Percentiles rank a stretch among this genome's conserved stretches.
Conservation (phyloP, 768 basidiomycete species). For the Agrocybe chaxingu region DNA sequence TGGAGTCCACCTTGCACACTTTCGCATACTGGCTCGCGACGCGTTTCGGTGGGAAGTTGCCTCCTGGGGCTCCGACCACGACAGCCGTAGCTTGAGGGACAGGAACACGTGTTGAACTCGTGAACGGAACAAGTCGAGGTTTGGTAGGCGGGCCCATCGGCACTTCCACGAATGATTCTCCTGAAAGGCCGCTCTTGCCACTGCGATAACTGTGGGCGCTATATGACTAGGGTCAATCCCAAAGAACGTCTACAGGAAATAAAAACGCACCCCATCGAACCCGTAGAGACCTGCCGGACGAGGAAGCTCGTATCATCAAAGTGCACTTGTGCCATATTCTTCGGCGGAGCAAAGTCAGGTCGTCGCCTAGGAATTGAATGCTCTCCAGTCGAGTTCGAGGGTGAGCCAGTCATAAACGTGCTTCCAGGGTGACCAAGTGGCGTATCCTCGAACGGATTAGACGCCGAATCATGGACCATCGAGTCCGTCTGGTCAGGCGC, state of each 20-base stretch:
- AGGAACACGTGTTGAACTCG: slow-evolving; percentile 63
- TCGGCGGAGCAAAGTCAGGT: slow-evolving; percentile 66
- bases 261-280: slow-evolving; percentile 24
- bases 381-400: slow-evolving; percentile 61
- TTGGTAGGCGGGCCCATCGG: slow-evolving; percentile 31
- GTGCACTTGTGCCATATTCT: slow-evolving; percentile 41
- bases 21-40: slow-evolving; percentile 66
- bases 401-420: slow-evolving; percentile 53
- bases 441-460: slow-evolving; percentile 40
- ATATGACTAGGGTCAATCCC: slow-evolving; percentile 12
- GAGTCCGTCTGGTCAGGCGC: slow-evolving; percentile 11
- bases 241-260: background rate
- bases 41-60: slow-evolving; percentile 33
- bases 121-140: slow-evolving; percentile 71
- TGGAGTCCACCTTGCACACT: slow-evolving; percentile 34
- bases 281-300: slow-evolving; percentile 32
- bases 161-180: slow-evolving; percentile 29
- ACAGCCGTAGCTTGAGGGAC: slow-evolving; percentile 45
- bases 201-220: slow-evolving; percentile 56
- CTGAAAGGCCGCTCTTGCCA: slow-evolving; percentile 38
- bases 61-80: slow-evolving; percentile 22
- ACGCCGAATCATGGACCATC: slow-evolving; percentile 27
- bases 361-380: slow-evolving; percentile 66
- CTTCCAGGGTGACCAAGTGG: slow-evolving; percentile 39
- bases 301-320: slow-evolving; percentile 29